Conservation (phyloP, 768 basidiomycete species). For the Omphalotus guepiniiformis region DNA sequence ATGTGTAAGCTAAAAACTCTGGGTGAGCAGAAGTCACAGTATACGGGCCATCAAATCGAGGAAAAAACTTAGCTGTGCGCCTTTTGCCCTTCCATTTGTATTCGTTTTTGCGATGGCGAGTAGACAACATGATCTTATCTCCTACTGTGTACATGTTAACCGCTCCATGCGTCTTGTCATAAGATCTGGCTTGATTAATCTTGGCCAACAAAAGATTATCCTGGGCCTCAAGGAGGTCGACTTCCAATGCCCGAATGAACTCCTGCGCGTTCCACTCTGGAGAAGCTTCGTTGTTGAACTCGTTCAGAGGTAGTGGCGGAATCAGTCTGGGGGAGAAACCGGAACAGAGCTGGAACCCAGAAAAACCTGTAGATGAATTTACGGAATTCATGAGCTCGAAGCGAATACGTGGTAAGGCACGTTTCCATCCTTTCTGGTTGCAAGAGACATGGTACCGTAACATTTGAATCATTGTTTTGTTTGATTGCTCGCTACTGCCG, state of each 20-base stretch:
- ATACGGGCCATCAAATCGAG: conserved; percentile 25
- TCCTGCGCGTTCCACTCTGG: background rate
- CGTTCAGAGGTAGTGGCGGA: conserved; percentile 11
- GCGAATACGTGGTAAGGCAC: conserved; percentile 15
- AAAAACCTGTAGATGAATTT: conserved; percentile 24
- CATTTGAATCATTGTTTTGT: conserved; percentile 18
- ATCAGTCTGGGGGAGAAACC: conserved; percentile 19
- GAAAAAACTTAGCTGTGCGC: conserved; percentile 35
- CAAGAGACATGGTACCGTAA: conserved; percentile 12
- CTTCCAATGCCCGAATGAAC: background rate
- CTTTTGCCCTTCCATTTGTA: conserved; percentile 19
- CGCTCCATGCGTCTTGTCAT: background rate
- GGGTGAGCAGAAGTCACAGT: conserved; percentile 15
- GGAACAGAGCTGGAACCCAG: conserved; percentile 22
- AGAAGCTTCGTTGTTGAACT: background rate
- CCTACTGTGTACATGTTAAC: conserved; percentile 20
- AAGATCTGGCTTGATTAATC: conserved; percentile 16
- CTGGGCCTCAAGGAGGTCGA: conserved; percentile 15
- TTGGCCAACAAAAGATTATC: conserved; percentile 25
- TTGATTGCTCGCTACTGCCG: conserved; percentile 20
- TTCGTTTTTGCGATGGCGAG: conserved; percentile 15
- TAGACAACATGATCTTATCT: conserved; percentile 28
- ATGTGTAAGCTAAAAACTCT: conserved; percentile 17
- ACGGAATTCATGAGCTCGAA: conserved; percentile 29
- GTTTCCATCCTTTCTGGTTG: conserved; percentile 24